Evolutionary conservation across 805 yeast genomes (phyloP).

Genomic region (Metschnikowia henanensis): DNA sequence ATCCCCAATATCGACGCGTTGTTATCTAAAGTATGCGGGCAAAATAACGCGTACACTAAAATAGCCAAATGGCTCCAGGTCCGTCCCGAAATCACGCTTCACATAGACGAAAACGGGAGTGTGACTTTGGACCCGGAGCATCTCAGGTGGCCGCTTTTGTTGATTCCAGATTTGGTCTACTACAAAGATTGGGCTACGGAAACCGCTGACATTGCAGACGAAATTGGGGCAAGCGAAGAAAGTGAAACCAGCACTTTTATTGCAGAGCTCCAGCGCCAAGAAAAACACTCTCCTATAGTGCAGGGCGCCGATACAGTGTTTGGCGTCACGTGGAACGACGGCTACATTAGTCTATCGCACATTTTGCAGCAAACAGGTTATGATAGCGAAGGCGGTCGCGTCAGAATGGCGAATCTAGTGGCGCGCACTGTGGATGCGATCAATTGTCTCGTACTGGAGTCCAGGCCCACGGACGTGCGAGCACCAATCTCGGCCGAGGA

Average conservation of each 20-base stretch:
- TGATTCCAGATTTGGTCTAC: slow-evolving; percentile 18
- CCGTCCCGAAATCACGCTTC: slow-evolving; percentile 10
- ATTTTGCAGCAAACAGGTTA: slow-evolving; percentile 15
- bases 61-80: slow-evolving; percentile 21
- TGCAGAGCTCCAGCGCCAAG: slow-evolving; percentile 8
- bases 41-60: slow-evolving; percentile 3
- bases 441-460: slow-evolving; percentile 2
- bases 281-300: slow-evolving; percentile 2
- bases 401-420: slow-evolving; percentile 2
- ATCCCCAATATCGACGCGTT: slow-evolving; percentile 7
- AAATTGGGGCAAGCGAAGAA: neutral
- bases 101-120: neutral
- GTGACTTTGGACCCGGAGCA: slow-evolving; percentile 6
- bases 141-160: slow-evolving; percentile 14
- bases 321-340: slow-evolving; percentile 16
- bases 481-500: neutral
- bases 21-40: neutral
- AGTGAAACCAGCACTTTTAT: slow-evolving; percentile 5
- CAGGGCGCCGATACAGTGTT: slow-evolving; percentile 15
- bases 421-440: slow-evolving; percentile 1
- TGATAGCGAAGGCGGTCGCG: neutral
- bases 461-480: neutral
- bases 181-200: slow-evolving; percentile 13
- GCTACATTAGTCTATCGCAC: slow-evolving; percentile 12
- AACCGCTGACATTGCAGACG: slow-evolving; percentile 10